Base-by-base conservation (phyloP, 2,329 filamentous ascomycete species). In the Epichloe hybrida region DNA sequence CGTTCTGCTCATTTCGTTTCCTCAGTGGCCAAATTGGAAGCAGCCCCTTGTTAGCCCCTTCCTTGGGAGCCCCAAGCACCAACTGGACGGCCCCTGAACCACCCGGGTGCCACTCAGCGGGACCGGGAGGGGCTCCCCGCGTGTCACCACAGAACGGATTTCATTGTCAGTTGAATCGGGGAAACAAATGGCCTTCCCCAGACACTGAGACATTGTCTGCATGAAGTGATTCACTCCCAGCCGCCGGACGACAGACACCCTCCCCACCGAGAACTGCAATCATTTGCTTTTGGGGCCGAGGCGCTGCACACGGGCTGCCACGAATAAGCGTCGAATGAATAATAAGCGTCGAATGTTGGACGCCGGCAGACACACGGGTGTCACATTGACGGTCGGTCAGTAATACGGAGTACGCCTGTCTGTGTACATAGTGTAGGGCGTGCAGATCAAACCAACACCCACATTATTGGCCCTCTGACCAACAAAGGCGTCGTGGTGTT, bases 81-180 rank as follows among this genome's bases (percentile, higher is more conserved):
- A 4, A 11, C 3, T 11, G 27, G 27, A 31, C 27, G 27, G 27
- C 27, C 3, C 27, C 27, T 31, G 27, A 9, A 9, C 27, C 27
- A 7, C 5, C 21, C 8, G 2, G 7, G 23, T 31, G 27, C 6
- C 44, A 46, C 8, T 15, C 9, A 46, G 34, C 47, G 27, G 47
- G 38, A 21, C 47, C 47, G 47, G 47, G 47, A 49, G 35, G 37
- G 34, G 47, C 47, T n/a, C 40, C 47, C 39, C 9, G 31, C 31
- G 31, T 31, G 9, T 31, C 31, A 31, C 27, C 31, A 31, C 20
- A 20, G 20, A 3, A 3, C 20, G 20, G 20, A 21, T 1, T 11
- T 1, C 8, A 9, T 31, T 27, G 43, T 45, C 43, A 45, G 43
- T 45, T 45, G 43, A 45, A 8, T 27, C 43, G 27, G 27, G 17